Conservation (phyloP, 2,329 filamentous ascomycete species). For the Pestalotiopsis fici region DNA sequence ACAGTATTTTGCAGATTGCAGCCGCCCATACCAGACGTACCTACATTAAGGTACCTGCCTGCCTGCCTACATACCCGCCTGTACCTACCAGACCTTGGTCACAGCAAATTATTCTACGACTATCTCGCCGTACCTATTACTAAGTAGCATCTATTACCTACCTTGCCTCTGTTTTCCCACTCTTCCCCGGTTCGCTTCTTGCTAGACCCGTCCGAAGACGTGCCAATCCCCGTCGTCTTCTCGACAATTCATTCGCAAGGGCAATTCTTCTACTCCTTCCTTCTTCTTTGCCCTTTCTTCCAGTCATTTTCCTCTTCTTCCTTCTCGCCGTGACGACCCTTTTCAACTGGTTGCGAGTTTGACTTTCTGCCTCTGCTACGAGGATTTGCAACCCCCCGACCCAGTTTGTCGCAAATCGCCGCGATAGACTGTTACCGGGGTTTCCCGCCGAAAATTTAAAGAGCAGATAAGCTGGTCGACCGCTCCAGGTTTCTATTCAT, state of each 20-base stretch:
- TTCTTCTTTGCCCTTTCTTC: not conserved
- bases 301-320: not conserved
- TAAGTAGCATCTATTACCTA: not conserved
- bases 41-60: too few species aligned
- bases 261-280: not conserved
- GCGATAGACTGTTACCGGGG: not conserved
- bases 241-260: not conserved
- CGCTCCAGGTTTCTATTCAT: not conserved
- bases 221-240: not conserved
- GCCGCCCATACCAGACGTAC: not conserved
- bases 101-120: not conserved
- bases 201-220: not conserved
- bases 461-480: not conserved
- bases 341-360: not conserved
- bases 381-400: not conserved
- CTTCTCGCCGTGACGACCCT: not conserved
- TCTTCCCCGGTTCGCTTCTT: not conserved
- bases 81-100: not conserved
- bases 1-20: not conserved
- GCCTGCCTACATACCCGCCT: too few species aligned
- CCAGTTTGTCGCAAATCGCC: not conserved
- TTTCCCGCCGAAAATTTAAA: not conserved
- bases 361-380: not conserved
- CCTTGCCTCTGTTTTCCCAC: not conserved
- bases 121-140: not conserved